A percentile compares a stretch with the other conserved stretches of the same genome.
Conservation (phyloP, 2,329 filamentous ascomycete genomes). For the Talaromyces sp. region DNA sequence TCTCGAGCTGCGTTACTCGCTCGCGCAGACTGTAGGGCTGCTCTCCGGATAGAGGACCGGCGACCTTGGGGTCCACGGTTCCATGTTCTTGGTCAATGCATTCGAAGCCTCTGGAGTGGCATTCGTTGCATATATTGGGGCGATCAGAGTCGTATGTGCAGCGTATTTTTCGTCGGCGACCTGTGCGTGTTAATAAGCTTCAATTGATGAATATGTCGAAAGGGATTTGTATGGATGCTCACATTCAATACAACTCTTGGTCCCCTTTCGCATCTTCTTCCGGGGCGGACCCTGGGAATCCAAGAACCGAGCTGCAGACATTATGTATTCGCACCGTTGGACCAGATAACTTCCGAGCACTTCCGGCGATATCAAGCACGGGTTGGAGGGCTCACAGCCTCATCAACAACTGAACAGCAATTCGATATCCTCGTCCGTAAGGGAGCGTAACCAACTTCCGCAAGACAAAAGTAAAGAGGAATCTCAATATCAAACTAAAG, state of each 20-base stretch:
- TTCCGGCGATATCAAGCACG: neutral
- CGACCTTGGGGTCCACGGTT: slow-evolving; percentile 25
- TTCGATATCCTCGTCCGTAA: neutral
- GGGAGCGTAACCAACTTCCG: neutral
- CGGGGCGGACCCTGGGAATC: slow-evolving; percentile 36
- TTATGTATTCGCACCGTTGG: slow-evolving; percentile 5
- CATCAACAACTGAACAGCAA: neutral
- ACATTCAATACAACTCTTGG: slow-evolving; percentile 46
- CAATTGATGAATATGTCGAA: neutral
- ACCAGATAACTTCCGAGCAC: neutral
- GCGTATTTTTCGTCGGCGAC: slow-evolving; percentile 44
- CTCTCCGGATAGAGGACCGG: slow-evolving; percentile 25
- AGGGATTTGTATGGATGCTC: neutral
- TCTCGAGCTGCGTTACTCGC: slow-evolving; percentile 39
- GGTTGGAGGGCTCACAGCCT: neutral
- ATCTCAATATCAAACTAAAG: neutral
- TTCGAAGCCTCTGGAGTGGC: slow-evolving; percentile 37
- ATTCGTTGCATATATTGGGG: slow-evolving; percentile 41
- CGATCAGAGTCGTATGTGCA: slow-evolving; percentile 40
- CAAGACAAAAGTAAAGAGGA: neutral
- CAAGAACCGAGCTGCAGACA: slow-evolving; percentile 23
- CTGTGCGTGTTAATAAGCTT: slow-evolving; percentile 22
- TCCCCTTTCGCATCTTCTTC: slow-evolving; percentile 47
- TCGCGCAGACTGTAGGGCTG: slow-evolving; percentile 40
- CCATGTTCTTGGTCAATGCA: slow-evolving; percentile 44